Base-by-base conservation (phyloP, 2,329 filamentous ascomycete genomes). In the Penicillium aurantiogriseum region DNA sequence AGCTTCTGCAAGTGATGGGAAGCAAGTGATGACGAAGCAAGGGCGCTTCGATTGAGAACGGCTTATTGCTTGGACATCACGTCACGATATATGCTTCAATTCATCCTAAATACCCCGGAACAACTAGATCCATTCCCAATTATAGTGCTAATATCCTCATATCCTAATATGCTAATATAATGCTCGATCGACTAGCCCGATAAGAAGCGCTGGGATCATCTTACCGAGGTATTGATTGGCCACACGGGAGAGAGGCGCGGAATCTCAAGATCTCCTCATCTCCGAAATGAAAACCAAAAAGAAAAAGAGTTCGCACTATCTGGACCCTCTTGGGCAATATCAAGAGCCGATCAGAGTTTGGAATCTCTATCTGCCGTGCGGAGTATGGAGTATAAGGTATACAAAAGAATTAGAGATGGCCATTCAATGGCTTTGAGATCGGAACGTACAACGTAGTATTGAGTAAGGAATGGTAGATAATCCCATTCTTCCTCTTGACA, bases 1-100 rank as follows among this genome's bases (percentile, higher is more conserved):
- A 69, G 65, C 58, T 67, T 60, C 53, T 56, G 53, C 53, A 67
- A 63, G 65, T 67, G 62, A 67, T 68, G 15, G 49, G 9, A 59
- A 36, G 57, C 56, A 64, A 57, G 54, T 45, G 46, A 51, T 51
- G 38, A 33, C 33, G 21, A 47, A 36, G 29, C 6, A 51, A 33
- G 36, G 36, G 47, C 42, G 38, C 36, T 46, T 40, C 51, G 56
- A 56, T 47, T 54, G 33, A 53, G 33, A 54, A 58, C 56, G 39
- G 51, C 38, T 38, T 36, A 46, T 48, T 56, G 39, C 51, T 55
- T 50, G 38, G 33, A 27, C 19, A 15, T 3, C 11, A 57, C 49
- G 43, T 57, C 54, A 53, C 23, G 49, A 45, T 31, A 31, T 45
- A 31, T 45, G 10, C 25, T 50, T 36, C 36, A 25, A 36, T 25